Base-by-base conservation (phyloP, 1,284 basidiomycete species). In the Sphaerobolus stellatus region DNA sequence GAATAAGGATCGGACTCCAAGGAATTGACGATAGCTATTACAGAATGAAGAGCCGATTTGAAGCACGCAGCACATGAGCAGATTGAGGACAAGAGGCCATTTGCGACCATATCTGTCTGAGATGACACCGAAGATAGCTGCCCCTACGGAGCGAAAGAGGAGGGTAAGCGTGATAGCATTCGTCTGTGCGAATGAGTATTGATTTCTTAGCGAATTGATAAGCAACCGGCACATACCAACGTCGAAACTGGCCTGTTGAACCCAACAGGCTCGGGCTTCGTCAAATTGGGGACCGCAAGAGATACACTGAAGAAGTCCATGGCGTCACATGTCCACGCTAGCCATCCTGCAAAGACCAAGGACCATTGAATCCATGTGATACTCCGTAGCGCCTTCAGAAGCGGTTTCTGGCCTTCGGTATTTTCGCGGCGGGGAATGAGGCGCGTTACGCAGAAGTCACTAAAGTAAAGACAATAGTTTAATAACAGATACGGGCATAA, bases 121-220 rank as follows among this genome's bases (percentile, higher is more conserved):
- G 28, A 89, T 64, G 51, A 92, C 67, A 33, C 88, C 89, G 60
- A 97, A 96, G 60, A 94, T 73, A 57, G 93, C 82, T 29, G 94
- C 94, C 24, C 95, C 96, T 29, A 83, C 72, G 1, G 90, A 89
- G 50, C 96, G 86, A 76, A 97, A 92, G 29, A 98, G 83, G 1
- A 98, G 79, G 0, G 95, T 98, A 47, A 98, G 80, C 3, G 95
- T 98, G 67, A 99, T 94, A 6, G 92, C 82, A 27, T 84, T 84
- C 47, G 90, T 88, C 86, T 89, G 61, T n/a, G n/a, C n/a, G n/a
- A n/a, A n/a, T n/a, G n/a, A n/a, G n/a, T n/a, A n/a, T n/a, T n/a
- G n/a, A n/a, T n/a, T n/a, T n/a, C n/a, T n/a, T n/a, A n/a, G n/a
- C n/a, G n/a, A n/a, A n/a, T n/a, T n/a, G n/a, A n/a, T n/a, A n/a